These are phyloP conservation scores for Alternaria infectoria DNA, from an alignment of 2,329 filamentous ascomycete species.

Conservation along the genomic window DNA sequence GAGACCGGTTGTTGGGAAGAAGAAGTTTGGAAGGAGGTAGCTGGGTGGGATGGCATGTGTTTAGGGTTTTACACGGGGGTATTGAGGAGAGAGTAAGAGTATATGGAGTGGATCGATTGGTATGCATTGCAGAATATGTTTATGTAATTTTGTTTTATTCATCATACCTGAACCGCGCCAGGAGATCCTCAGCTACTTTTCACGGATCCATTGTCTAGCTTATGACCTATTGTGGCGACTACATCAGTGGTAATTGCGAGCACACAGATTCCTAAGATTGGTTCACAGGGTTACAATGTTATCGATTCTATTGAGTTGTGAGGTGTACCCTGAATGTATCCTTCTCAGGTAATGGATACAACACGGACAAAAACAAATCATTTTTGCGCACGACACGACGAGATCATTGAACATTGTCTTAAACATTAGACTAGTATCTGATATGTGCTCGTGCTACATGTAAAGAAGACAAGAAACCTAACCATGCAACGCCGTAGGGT, in stretches of 20 bases:
- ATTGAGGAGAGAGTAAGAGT: neutral
- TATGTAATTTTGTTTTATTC: neutral
- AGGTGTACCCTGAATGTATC: neutral
- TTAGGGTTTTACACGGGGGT: neutral
- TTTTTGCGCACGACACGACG: neutral
- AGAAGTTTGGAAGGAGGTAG: conserved; percentile 30
- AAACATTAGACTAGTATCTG: neutral
- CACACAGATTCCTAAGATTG: neutral
- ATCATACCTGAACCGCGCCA: neutral
- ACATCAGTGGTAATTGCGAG: neutral
- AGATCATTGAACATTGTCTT: neutral
- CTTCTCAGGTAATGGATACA: no score
- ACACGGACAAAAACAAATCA: neutral
- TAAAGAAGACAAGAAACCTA: neutral
- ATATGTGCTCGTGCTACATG: conserved; percentile 7
- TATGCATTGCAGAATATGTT: neutral
- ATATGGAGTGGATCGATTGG: neutral
- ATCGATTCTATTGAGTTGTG: neutral
- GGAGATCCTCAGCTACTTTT: neutral
- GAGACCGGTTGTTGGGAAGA: conserved; percentile 44
- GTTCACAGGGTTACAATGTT: no score
- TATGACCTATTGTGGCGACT: neutral
- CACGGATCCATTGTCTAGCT: neutral
- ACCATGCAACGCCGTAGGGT: conserved; percentile 7
- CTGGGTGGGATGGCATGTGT: neutral